Conservation (phyloP, 495 filamentous ascomycete genomes). For the Lasiosphaeriaceae sp. region DNA sequence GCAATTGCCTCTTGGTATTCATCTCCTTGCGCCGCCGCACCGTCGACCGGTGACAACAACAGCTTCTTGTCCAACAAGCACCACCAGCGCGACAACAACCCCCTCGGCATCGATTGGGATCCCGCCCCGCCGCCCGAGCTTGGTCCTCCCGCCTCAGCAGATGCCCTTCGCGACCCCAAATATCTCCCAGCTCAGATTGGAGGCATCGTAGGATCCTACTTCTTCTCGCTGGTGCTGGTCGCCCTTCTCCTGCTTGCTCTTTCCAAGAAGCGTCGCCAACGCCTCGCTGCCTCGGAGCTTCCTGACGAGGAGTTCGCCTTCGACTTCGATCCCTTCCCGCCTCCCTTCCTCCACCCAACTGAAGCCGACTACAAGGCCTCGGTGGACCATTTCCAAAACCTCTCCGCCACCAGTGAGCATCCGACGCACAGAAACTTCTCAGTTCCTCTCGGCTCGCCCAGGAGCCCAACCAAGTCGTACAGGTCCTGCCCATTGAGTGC, state of each 20-base stretch:
- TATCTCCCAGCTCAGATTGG: conserved; percentile 72
- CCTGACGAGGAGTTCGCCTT: conserved; percentile 19
- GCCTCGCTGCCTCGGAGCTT: conserved; percentile 29
- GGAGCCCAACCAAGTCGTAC: conserved; percentile 16
- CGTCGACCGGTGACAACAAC: conserved; percentile 17
- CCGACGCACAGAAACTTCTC: conserved; percentile 44
- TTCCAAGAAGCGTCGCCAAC: conserved; percentile 40
- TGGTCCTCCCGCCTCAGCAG: conserved; percentile 51
- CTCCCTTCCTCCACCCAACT: conserved; percentile 32
- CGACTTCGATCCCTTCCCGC: conserved; percentile 28
- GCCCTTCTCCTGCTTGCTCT: conserved; percentile 58
- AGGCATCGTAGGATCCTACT: conserved; percentile 75
- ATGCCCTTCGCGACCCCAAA: conserved; percentile 53
- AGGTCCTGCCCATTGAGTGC: conserved; percentile 37
- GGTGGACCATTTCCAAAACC: conserved; percentile 9
- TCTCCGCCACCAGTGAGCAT: conserved; percentile 20
- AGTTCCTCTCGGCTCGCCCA: conserved; percentile 25
- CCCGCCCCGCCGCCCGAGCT: conserved; percentile 56
- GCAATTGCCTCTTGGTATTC: conserved; percentile 22
- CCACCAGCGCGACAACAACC: conserved; percentile 37
- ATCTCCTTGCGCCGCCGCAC: conserved; percentile 26
- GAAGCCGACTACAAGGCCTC: conserved; percentile 30
- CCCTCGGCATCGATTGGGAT: conserved; percentile 49
- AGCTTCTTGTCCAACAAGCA: conserved; percentile 30
- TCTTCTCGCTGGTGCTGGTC: conserved; percentile 65